Percentiles rank a stretch among this genome's conserved stretches.
Evolutionary conservation across 164 flowering plant species (phyloP).

Genomic region (Cinnamomum micranthum): DNA sequence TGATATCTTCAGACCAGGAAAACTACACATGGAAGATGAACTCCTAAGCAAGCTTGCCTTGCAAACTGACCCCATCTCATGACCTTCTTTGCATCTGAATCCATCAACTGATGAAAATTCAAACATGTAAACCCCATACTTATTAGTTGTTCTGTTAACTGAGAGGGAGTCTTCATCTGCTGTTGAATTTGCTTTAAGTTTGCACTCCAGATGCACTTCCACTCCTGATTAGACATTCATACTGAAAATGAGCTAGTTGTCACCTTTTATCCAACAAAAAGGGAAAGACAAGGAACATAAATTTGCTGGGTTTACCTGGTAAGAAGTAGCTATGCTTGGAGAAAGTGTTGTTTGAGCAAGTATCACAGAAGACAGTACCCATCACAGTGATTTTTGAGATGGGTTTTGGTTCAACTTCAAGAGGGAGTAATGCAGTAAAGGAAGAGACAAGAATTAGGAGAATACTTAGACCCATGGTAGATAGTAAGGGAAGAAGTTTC

Average conservation of each 20-base stretch:
- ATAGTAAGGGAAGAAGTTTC: constrained; percentile 8
- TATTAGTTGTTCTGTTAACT: constrained; percentile 62
- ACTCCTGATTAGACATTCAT: constrained; percentile 35
- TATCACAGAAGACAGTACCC: constrained; percentile 85
- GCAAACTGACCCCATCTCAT: background rate
- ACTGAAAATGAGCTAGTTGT: constrained; percentile 1
- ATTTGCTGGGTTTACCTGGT: constrained; percentile 47
- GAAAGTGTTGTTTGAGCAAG: constrained; percentile 83
- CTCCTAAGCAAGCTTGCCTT: constrained; percentile 1
- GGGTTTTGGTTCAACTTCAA: constrained; percentile 17
- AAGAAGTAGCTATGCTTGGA: constrained; percentile 87
- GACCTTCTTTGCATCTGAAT: constrained; percentile 40
- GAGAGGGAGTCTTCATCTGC: constrained; percentile 42
- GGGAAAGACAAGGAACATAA: background rate
- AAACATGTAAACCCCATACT: constrained; percentile 48
- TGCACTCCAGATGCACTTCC: constrained; percentile 63
- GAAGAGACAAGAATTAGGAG: background rate
- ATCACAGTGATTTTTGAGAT: constrained; percentile 55
- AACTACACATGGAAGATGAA: background rate
- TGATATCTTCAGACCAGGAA: constrained; percentile 1
- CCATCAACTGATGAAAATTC: constrained; percentile 58
- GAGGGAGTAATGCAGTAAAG: background rate
- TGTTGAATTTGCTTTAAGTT: constrained; percentile 45
- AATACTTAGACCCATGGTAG: constrained; percentile 1
- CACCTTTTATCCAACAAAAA: background rate